These are phyloP conservation scores for Beauveria scarabaeidicola DNA, from an alignment of 2,329 filamentous ascomycete species.

Conservation along the genomic window DNA sequence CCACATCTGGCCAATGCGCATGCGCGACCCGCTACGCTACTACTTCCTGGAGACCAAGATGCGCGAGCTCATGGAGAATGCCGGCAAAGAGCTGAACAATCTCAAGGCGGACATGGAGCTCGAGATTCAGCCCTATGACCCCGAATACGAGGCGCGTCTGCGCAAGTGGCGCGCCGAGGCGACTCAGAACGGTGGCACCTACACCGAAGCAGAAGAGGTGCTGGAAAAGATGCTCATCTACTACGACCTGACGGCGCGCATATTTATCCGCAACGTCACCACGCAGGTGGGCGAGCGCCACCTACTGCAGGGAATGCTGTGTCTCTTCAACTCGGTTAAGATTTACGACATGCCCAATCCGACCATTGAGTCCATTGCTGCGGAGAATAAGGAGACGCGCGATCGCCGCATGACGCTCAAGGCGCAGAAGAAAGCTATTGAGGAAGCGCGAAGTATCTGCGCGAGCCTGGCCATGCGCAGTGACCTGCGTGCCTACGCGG, in stretches of 20 bases:
- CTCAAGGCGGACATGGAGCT: conserved; percentile 43
- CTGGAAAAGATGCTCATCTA: conserved; percentile 49
- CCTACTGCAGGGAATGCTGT: conserved; percentile 41
- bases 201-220: conserved; percentile 43
- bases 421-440: conserved; percentile 17
- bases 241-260: conserved; percentile 44
- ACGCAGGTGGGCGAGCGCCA: conserved; percentile 45
- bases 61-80: conserved; percentile 36
- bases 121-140: conserved; percentile 45
- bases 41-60: conserved; percentile 43
- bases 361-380: conserved; percentile 41
- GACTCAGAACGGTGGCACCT: conserved; percentile 35
- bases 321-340: conserved; percentile 44
- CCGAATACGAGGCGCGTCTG: conserved; percentile 44
- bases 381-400: conserved; percentile 44
- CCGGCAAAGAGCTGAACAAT: conserved; percentile 36
- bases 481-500: conserved; percentile 34
- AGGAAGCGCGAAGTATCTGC: conserved; percentile 25
- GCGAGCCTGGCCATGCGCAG: conserved; percentile 44
- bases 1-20: conserved; percentile 40
- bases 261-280: conserved; percentile 44
- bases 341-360: conserved; percentile 37
- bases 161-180: conserved; percentile 36
- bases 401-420: conserved; percentile 40
- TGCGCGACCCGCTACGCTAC: conserved; percentile 41